Base-by-base conservation (phyloP, 2,329 filamentous ascomycete genomes). In the Periconia sp. region DNA sequence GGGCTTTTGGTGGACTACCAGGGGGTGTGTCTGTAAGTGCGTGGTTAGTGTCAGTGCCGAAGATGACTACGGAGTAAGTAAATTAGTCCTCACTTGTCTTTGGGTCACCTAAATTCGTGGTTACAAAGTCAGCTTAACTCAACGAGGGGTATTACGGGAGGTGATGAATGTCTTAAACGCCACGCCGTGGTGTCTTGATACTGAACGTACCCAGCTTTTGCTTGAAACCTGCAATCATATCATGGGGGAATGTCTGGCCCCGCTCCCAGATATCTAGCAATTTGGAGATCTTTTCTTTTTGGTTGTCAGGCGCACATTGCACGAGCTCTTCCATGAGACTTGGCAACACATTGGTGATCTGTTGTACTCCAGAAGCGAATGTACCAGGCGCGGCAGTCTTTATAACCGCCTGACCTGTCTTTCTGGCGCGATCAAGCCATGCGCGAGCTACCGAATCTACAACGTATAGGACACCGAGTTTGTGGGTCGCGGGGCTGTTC, bases 381-480 rank as follows among this genome's bases (percentile, higher is more conserved):
- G 92, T 97, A 73, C 94, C 94, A 78, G 96, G 91, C 62, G 88
- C 85, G 62, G 92, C 91, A 76, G 84, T 87, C 78, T 89, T 90
- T 76, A 92, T 85, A 71, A 88, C 78, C 74, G 76, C 72, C 62
- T 97, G 92, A 69, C 90, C 90, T 64, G 89, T 84, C 70, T 87
- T 85, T 78, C 92, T 94, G 70, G 94, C 93, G 78, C 92, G 90
- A 76, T 97, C 93, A 81, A 96, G 87, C 93, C 94, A 99, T 81
- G 95, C 93, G 78, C 94, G 91, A 76, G 92, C 93, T 85, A 99
- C 92, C 82, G 93, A 96, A 84, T 99, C 94, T 92, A 99, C 91
- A 79, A 97, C 92, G 87, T 99, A 99, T 79, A 99, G 88, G 72
- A 97, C 92, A 79, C 94, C 94, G 76, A 99, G 85, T 80, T 99